Evolutionary conservation across 164 flowering plant species (phyloP).

Genomic region (Aristolochia contorta): DNA sequence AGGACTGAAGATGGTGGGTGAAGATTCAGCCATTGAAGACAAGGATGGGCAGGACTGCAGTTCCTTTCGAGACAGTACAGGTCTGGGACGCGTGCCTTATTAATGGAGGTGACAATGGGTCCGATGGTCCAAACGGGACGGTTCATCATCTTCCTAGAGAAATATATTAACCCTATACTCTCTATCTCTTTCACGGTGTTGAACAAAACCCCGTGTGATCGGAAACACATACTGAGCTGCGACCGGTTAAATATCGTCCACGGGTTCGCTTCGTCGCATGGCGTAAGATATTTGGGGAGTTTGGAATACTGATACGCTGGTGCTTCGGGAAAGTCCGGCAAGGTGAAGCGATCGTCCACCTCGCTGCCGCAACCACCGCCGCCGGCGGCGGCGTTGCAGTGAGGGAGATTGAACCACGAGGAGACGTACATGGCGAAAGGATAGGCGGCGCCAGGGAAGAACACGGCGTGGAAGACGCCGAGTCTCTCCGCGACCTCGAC

Average conservation of each 20-base stretch:
- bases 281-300: background rate
- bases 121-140: conserved; percentile 6
- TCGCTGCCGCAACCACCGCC: too few species aligned
- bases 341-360: background rate
- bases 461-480: conserved; percentile 2
- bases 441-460: conserved; percentile 1
- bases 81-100: conserved; percentile 9
- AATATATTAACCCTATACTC: conserved; percentile 2
- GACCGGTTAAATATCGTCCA: background rate
- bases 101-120: background rate
- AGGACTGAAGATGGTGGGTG: conserved; percentile 7
- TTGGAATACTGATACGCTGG: background rate
- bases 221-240: background rate
- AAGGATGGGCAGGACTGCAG: background rate
- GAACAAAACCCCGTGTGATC: conserved; percentile 1
- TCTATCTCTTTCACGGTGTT: conserved; percentile 8
- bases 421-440: background rate
- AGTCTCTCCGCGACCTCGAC: background rate
- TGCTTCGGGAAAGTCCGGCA: conserved; percentile 6
- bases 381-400: background rate
- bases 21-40: conserved; percentile 6
- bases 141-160: conserved; percentile 2
- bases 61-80: background rate
- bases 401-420: background rate
- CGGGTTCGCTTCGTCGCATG: background rate